Percentiles rank a stretch among this genome's conserved stretches.
Conservation (phyloP, 192 early-diverging fungal genomes). For the Coemansia furcata region DNA sequence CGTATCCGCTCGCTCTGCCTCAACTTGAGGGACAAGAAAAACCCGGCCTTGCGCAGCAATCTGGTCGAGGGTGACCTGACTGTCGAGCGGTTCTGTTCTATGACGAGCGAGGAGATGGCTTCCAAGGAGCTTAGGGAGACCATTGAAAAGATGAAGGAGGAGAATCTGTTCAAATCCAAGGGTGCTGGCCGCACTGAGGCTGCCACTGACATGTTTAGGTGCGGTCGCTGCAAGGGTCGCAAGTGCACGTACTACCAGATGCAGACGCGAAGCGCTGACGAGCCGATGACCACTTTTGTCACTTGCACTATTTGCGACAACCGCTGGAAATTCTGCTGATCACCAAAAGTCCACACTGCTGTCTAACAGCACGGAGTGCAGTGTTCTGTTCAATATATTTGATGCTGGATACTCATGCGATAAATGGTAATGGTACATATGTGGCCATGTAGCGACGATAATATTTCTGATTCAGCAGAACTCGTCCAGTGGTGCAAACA, state of each 20-base stretch:
- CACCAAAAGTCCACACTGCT: background rate
- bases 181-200: slow-evolving; percentile 71
- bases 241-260: slow-evolving; percentile 93
- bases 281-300: slow-evolving; percentile 99
- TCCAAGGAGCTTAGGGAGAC: slow-evolving; percentile 76
- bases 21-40: slow-evolving; percentile 75
- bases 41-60: slow-evolving; percentile 69
- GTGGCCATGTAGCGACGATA: background rate
- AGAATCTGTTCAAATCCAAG: slow-evolving; percentile 74
- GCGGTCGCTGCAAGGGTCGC: slow-evolving; percentile 87
- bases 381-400: background rate
- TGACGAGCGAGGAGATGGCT: slow-evolving; percentile 90
- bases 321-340: slow-evolving; percentile 70
- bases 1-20: slow-evolving; percentile 74
- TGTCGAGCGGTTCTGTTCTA: slow-evolving; percentile 66
- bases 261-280: slow-evolving; percentile 96
- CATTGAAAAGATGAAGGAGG: slow-evolving; percentile 66
- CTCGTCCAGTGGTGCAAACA: slow-evolving; percentile 53
- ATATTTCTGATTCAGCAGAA: slow-evolving; percentile 15
- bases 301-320: slow-evolving; percentile 84
- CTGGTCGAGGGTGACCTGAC: slow-evolving; percentile 69
- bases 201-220: slow-evolving; percentile 91
- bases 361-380: background rate
- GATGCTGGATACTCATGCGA: background rate
- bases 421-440: background rate